These are phyloP conservation scores for Paraphoma sp. DNA, from an alignment of 2,329 filamentous ascomycete genomes.

Conservation along the genomic window DNA sequence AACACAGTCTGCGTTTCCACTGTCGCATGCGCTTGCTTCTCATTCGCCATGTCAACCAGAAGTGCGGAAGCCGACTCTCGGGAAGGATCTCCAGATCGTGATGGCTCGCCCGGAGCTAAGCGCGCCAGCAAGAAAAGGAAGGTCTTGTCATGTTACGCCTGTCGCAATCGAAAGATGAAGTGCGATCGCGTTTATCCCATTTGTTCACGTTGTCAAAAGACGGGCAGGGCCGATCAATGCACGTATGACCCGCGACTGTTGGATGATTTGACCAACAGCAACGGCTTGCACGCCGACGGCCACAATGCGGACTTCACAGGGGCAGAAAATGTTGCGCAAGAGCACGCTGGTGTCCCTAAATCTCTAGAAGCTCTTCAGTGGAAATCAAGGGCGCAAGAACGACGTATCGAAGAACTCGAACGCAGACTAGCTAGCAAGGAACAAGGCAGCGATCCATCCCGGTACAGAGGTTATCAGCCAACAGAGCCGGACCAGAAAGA, in stretches of 20 bases:
- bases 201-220: constrained; percentile 53
- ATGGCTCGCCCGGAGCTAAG: constrained; percentile 47
- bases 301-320: constrained; percentile 11
- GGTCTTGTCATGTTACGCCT: constrained; percentile 56
- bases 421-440: constrained; percentile 33
- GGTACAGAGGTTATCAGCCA: constrained; percentile 15
- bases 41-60: constrained; percentile 33
- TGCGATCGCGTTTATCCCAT: constrained; percentile 55
- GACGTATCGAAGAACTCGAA: constrained; percentile 40
- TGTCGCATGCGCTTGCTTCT: background rate
- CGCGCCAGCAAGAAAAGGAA: constrained; percentile 52
- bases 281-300: constrained; percentile 28
- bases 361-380: constrained; percentile 29
- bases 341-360: constrained; percentile 2
- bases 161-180: constrained; percentile 55
- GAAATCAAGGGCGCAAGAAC: constrained; percentile 40
- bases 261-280: constrained; percentile 30
- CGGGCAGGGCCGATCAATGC: constrained; percentile 51
- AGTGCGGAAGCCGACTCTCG: constrained; percentile 37
- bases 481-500: constrained; percentile 35
- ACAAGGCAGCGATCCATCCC: constrained; percentile 20
- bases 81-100: constrained; percentile 36
- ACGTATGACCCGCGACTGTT: constrained; percentile 49
- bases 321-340: constrained; percentile 8
- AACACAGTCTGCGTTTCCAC: background rate